Percentiles rank a stretch among this genome's conserved stretches.
Evolutionary conservation across 352 stramenopile species (phyloP).

Genomic region (Globisporangium rhizosaccharum): DNA sequence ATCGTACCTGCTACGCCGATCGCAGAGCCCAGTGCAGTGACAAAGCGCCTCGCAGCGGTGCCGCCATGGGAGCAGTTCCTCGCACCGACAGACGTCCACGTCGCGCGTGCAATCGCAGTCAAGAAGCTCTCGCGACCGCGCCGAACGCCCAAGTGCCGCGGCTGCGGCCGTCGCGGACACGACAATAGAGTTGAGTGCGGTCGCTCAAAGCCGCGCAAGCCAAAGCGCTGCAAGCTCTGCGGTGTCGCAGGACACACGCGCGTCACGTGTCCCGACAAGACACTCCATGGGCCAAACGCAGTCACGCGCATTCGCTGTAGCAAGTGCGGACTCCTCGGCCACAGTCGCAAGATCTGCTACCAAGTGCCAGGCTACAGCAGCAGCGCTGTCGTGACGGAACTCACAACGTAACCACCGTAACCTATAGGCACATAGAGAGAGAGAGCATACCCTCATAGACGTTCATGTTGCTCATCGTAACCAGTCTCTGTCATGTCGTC

Average conservation of each 20-base stretch:
- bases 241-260: neutral
- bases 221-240: slow-evolving; percentile 3
- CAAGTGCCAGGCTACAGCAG: neutral
- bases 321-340: slow-evolving; percentile 7
- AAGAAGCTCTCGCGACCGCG: neutral
- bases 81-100: neutral
- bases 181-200: neutral
- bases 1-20: neutral
- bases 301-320: slow-evolving; percentile 1
- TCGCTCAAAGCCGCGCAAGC: neutral
- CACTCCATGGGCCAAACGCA: neutral
- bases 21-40: neutral
- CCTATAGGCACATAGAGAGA: neutral
- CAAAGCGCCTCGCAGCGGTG: neutral
- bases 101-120: neutral
- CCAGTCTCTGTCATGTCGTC: neutral
- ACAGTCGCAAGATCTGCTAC: slow-evolving; percentile 3
- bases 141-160: neutral
- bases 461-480: neutral
- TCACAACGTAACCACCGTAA: neutral
- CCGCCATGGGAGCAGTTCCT: slow-evolving; percentile 3
- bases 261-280: neutral
- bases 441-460: neutral
- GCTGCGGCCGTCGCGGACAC: neutral
- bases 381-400: neutral